A percentile compares a stretch with the other conserved stretches of the same genome.
Evolutionary conservation across 352 stramenopile species (phyloP).

Genomic region (Globisporangium echinulatum): DNA sequence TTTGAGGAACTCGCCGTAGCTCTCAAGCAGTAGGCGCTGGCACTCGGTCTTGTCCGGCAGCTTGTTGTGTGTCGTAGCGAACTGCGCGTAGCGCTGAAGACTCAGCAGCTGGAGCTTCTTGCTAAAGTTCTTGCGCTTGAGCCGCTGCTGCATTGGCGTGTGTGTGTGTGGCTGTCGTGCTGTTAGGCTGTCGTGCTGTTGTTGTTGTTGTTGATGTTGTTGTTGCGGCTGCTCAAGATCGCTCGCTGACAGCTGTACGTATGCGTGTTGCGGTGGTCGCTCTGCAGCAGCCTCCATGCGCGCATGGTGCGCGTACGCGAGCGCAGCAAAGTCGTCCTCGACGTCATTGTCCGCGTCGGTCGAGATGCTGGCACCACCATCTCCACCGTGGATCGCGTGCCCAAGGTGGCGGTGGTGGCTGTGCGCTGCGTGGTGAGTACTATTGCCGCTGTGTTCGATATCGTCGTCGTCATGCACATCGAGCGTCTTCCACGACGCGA

Average conservation of each 20-base stretch:
- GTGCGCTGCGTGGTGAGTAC: slow-evolving; percentile 9
- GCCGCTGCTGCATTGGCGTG: slow-evolving; percentile 17
- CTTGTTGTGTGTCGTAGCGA: slow-evolving; percentile 21
- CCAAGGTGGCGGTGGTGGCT: background rate
- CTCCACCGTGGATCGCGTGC: too few relatives aligned
- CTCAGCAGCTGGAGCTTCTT: slow-evolving; percentile 58
- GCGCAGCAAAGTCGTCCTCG: slow-evolving; percentile 29
- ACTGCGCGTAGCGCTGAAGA: slow-evolving; percentile 49
- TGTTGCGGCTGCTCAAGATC: background rate
- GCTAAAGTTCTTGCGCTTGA: slow-evolving; percentile 70
- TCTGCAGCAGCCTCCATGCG: slow-evolving; percentile 19
- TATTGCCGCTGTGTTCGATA: background rate
- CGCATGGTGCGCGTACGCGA: slow-evolving; percentile 8
- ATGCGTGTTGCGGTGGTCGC: slow-evolving; percentile 15
- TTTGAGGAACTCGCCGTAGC: slow-evolving; percentile 46
- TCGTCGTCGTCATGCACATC: slow-evolving; percentile 3
- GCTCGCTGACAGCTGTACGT: slow-evolving; percentile 9
- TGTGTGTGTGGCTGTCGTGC: slow-evolving; percentile 9
- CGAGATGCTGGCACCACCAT: background rate
- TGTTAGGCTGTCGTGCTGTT: slow-evolving; percentile 6
- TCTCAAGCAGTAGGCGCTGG: slow-evolving; percentile 40
- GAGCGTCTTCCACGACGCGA: slow-evolving; percentile 47
- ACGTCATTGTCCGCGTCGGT: slow-evolving; percentile 19
- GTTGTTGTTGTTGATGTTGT: slow-evolving; percentile 2
- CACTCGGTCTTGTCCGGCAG: slow-evolving; percentile 46